Evolutionary conservation across 2,329 filamentous ascomycete species (phyloP).

Genomic region (Neofusicoccum cordaticola): DNA sequence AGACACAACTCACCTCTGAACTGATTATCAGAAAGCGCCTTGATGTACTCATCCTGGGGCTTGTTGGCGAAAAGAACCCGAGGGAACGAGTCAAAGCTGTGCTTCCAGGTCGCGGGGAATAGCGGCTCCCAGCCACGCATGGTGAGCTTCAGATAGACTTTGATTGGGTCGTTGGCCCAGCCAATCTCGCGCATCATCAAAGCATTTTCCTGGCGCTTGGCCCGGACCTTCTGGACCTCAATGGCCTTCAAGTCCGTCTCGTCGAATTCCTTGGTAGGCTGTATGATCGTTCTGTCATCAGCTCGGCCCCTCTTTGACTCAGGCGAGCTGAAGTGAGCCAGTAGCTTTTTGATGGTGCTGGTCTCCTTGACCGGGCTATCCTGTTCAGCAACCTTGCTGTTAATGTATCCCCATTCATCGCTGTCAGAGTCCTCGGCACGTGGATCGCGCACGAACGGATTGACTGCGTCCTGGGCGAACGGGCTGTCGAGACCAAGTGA

Average conservation of each 20-base stretch:
- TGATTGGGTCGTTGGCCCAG: constrained; percentile 53
- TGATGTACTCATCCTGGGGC: constrained; percentile 46
- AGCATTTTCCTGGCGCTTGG: constrained; percentile 27
- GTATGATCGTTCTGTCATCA: not conserved
- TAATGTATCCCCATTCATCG: not conserved
- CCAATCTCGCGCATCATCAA: constrained; percentile 40
- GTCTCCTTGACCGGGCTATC: not conserved
- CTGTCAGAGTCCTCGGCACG: not conserved
- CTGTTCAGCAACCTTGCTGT: not conserved
- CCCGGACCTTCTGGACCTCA: constrained; percentile 26
- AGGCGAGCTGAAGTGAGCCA: not conserved
- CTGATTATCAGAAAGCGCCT: constrained; percentile 39
- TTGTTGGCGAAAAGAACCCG: constrained; percentile 49
- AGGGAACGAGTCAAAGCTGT: constrained; percentile 55
- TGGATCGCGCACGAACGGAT: too few relatives aligned
- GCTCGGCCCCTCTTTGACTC: not conserved
- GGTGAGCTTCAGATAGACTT: constrained; percentile 52
- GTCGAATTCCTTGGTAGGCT: constrained; percentile 17
- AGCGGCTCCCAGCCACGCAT: constrained; percentile 58
- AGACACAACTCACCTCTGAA: constrained; percentile 43
- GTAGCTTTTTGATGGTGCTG: not conserved
- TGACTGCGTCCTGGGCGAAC: too few relatives aligned
- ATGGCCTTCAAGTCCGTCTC: constrained; percentile 25
- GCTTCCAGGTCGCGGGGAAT: constrained; percentile 50
- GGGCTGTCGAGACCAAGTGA: too few relatives aligned